phyloP scores from a whole-genome alignment of 1,284 basidiomycete species.

The Volvariella volvacea region DNA sequence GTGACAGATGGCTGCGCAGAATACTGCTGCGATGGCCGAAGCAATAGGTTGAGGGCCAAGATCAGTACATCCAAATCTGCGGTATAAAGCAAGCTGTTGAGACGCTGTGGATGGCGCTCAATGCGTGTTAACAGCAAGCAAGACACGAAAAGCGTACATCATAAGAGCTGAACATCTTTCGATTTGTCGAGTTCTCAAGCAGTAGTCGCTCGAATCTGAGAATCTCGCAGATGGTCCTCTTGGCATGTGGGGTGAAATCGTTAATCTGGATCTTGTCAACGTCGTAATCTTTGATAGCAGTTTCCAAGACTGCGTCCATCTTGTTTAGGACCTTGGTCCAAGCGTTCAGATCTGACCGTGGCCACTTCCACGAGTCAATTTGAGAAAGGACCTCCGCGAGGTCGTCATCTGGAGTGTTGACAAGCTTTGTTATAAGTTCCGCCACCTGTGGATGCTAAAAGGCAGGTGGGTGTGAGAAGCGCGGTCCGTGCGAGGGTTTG shows the following conservation, averaged over 20 bases:
- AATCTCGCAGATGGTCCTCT: slow-evolving; percentile 75
- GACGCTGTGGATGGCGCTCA: slow-evolving; percentile 47
- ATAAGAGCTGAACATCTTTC: slow-evolving; percentile 95
- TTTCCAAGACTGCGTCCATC: slow-evolving; percentile 86
- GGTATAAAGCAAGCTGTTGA: slow-evolving; percentile 85
- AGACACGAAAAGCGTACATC: slow-evolving; percentile 60
- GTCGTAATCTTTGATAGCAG: slow-evolving; percentile 77
- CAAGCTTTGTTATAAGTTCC: slow-evolving; percentile 66
- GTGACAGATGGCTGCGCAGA: slow-evolving; percentile 76
- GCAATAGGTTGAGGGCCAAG: slow-evolving; percentile 77
- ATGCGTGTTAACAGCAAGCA: not conserved
- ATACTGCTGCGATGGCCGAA: slow-evolving; percentile 94
- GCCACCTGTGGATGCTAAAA: slow-evolving; percentile 68
- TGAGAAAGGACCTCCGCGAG: slow-evolving; percentile 55
- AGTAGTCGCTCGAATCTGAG: slow-evolving; percentile 86
- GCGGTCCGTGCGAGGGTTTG: slow-evolving; percentile 14
- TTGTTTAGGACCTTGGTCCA: slow-evolving; percentile 96
- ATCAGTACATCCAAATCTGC: slow-evolving; percentile 88
- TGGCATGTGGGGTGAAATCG: slow-evolving; percentile 73
- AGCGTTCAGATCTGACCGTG: slow-evolving; percentile 93
- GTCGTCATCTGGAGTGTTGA: slow-evolving; percentile 58
- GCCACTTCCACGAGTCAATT: slow-evolving; percentile 88
- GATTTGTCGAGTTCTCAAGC: slow-evolving; percentile 96
- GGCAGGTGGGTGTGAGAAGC: slow-evolving; percentile 10
- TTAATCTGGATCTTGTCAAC: slow-evolving; percentile 79